Evolutionary conservation across 805 yeast species (phyloP).

Genomic region (Priceomyces medius): DNA sequence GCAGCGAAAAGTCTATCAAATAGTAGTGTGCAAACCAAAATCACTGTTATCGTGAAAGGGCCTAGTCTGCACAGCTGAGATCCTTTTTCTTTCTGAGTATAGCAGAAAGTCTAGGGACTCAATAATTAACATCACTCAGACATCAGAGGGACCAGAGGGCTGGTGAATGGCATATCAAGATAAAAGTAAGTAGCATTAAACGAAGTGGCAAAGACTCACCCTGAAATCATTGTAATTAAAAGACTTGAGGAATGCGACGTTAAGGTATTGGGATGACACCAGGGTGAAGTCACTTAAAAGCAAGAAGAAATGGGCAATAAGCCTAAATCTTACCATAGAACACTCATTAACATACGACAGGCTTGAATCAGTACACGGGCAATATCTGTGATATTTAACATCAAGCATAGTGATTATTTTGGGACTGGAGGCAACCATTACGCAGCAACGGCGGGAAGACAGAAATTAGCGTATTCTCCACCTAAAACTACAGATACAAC

Average conservation of each 20-base stretch:
- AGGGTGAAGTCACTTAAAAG: not conserved
- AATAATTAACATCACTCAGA: not conserved
- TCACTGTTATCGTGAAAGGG: not conserved
- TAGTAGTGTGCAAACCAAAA: not conserved
- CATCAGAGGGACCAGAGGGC: conserved; percentile 1
- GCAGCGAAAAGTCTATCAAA: not conserved
- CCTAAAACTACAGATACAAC: not conserved
- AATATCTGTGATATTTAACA: not conserved
- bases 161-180: not conserved
- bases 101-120: not conserved
- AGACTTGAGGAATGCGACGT: no score
- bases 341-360: not conserved
- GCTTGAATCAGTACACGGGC: not conserved
- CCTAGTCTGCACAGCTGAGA: not conserved
- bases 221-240: no score
- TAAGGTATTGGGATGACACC: not conserved
- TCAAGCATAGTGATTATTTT: not conserved
- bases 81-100: conserved; percentile 2
- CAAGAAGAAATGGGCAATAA: not conserved
- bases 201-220: no score
- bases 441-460: not conserved
- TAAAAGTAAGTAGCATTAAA: not conserved
- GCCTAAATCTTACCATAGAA: no score
- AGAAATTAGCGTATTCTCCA: not conserved
- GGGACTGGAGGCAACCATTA: not conserved